These are phyloP conservation scores for Endocarpon pusillum DNA, from an alignment of 495 filamentous ascomycete genomes.

Conservation along the genomic window DNA sequence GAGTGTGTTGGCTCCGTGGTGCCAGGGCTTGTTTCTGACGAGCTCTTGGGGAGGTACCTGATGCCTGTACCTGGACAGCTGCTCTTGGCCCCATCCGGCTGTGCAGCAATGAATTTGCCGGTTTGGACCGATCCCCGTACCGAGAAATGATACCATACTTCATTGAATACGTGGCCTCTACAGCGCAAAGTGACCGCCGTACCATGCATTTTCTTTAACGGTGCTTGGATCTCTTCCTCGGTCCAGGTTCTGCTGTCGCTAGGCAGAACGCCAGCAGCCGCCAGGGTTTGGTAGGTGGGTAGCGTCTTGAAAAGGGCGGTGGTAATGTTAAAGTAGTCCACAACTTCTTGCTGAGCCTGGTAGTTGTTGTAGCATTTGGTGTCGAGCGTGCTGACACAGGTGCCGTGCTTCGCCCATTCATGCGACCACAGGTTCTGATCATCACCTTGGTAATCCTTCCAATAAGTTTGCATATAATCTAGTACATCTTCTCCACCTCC, in stretches of 20 bases:
- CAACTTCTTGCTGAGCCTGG: slow-evolving; percentile 39
- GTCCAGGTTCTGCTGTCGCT: slow-evolving; percentile 37
- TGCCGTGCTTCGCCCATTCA: slow-evolving; percentile 76
- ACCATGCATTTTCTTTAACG: slow-evolving; percentile 46
- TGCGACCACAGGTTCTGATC: slow-evolving; percentile 64
- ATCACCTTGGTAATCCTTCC: slow-evolving; percentile 49
- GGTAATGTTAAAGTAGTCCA: slow-evolving; percentile 43
- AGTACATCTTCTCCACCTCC: slow-evolving; percentile 45
- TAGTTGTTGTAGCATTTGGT: slow-evolving; percentile 59
- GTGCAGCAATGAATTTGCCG: slow-evolving; percentile 51
- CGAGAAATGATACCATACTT: slow-evolving; percentile 78
- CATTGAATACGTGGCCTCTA: slow-evolving; percentile 38
- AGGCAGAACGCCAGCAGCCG: slow-evolving; percentile 30
- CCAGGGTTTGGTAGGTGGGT: slow-evolving; percentile 28
- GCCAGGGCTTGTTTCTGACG: slow-evolving; percentile 15
- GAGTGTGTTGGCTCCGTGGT: slow-evolving; percentile 12
- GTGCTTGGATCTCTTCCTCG: slow-evolving; percentile 39
- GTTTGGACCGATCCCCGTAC: slow-evolving; percentile 60
- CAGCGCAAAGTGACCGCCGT: slow-evolving; percentile 55
- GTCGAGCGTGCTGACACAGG: slow-evolving; percentile 42
- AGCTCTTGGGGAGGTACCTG: slow-evolving; percentile 47
- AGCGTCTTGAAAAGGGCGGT: slow-evolving; percentile 30
- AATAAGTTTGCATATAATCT: slow-evolving; percentile 60
- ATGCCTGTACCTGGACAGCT: slow-evolving; percentile 44
- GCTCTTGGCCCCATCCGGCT: slow-evolving; percentile 44